Evolutionary conservation across 345 rosid species (phyloP).

Genomic region (Theobroma cacao): DNA sequence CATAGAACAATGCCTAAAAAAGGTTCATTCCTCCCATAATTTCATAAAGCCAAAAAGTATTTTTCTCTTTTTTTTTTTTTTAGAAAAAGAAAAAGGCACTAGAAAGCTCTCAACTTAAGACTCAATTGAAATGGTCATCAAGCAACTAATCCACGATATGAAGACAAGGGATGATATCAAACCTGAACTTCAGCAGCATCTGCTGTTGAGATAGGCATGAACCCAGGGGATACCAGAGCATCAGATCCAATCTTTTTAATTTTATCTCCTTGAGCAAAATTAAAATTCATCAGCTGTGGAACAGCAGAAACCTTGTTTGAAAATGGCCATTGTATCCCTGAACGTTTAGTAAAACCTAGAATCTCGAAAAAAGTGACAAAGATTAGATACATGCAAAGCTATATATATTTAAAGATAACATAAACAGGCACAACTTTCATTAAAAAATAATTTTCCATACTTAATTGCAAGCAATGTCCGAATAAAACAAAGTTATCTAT

Average conservation of each 20-base stretch:
- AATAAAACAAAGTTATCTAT: background rate
- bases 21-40: background rate
- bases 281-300: constrained; percentile 41
- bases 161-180: background rate
- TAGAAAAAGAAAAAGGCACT: background rate
- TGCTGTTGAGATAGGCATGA: constrained; percentile 23
- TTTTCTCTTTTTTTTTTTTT: background rate
- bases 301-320: constrained; percentile 39
- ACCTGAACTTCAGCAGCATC: constrained; percentile 45
- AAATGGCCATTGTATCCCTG: constrained; percentile 55
- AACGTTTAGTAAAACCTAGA: constrained; percentile 36
- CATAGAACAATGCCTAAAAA: background rate
- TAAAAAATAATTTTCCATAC: background rate
- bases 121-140: background rate
- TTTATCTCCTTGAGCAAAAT: constrained; percentile 45
- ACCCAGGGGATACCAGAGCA: constrained; percentile 27
- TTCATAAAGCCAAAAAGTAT: background rate
- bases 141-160: background rate
- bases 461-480: background rate
- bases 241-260: constrained; percentile 30
- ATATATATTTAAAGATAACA: background rate
- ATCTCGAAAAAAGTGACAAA: constrained; percentile 8
- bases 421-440: background rate
- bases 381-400: constrained; percentile 9
- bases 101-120: background rate